Conservation (phyloP, 169 alveolate species). For the Plasmodium fragile region DNA sequence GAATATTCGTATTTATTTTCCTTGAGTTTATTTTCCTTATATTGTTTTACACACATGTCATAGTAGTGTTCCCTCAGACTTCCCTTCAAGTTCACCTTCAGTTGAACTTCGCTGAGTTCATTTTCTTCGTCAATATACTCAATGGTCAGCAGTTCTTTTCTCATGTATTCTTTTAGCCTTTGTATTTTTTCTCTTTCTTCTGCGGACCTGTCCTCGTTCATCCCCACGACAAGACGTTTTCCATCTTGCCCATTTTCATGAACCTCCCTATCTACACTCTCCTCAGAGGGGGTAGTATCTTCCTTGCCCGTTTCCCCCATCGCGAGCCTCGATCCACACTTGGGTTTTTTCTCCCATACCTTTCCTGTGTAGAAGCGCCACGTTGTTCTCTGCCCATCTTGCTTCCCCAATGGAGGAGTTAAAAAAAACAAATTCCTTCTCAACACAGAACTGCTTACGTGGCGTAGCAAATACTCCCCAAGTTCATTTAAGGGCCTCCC, state of each 20-base stretch:
- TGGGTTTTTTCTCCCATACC: not conserved
- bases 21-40: constrained; percentile 29
- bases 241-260: not conserved
- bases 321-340: not conserved
- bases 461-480: not conserved
- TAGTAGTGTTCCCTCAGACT: constrained; percentile 57
- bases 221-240: not conserved
- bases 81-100: constrained; percentile 42
- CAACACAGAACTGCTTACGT: not conserved
- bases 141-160: constrained; percentile 11
- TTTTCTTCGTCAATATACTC: constrained; percentile 64
- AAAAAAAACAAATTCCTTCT: not conserved
- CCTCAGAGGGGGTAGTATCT: not conserved
- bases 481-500: not conserved
- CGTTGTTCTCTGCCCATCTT: not conserved
- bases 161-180: not conserved
- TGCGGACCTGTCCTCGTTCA: not conserved
- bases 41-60: constrained; percentile 62
- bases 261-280: not conserved
- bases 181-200: constrained; percentile 18
- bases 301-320: not conserved
- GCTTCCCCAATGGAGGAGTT: not conserved
- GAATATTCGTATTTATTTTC: constrained; percentile 71
- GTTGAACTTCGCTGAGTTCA: constrained; percentile 46
- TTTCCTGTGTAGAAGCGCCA: not conserved